Conservation (phyloP, 345 rosid species). For the Lepidium didymum region DNA sequence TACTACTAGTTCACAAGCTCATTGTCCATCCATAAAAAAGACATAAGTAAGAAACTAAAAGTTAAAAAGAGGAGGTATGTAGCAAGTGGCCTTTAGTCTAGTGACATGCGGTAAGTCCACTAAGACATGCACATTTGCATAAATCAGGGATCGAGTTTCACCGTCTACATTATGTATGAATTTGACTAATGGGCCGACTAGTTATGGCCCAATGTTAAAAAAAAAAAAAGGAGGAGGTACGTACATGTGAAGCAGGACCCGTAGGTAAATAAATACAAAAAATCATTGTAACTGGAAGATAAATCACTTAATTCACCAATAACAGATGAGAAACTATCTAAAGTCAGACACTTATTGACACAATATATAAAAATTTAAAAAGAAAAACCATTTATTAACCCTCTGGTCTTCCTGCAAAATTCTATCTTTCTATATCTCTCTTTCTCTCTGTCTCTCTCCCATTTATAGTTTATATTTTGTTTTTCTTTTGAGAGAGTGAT, state of each 20-base stretch:
- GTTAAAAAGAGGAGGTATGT: not conserved
- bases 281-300: not conserved
- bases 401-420: not conserved
- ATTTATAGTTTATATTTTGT: not conserved
- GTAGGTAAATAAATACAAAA: not conserved
- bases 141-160: no score
- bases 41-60: not conserved
- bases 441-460: not conserved
- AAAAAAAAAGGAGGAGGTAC: not conserved
- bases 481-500: not conserved
- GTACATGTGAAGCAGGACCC: no score
- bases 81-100: no score
- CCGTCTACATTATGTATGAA: no score
- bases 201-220: no score
- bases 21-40: no score
- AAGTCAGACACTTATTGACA: constrained; percentile 9
- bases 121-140: no score
- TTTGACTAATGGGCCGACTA: no score
- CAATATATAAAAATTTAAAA: not conserved
- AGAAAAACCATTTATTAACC: not conserved
- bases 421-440: not conserved
- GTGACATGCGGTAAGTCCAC: no score
- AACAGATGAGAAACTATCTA: constrained; percentile 8
- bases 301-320: not conserved
- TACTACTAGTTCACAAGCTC: no score